Evolutionary conservation across 768 basidiomycete species (phyloP), one percentile per base, ranked within the genome.

Genomic region (Termitomyces sp.): DNA sequence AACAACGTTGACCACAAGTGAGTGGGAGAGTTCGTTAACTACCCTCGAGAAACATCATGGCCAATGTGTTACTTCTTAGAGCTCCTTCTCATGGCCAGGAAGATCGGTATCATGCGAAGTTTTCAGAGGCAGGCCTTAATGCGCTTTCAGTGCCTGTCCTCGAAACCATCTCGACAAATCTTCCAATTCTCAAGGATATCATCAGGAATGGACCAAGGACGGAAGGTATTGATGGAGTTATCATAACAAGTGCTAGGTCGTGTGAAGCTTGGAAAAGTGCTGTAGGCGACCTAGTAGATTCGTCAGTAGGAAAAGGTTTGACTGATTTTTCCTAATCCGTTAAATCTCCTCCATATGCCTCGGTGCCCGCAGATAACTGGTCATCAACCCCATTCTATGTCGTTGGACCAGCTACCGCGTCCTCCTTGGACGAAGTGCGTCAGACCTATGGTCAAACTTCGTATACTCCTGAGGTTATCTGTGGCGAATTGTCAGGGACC

Each of bases 221-320:
- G 12, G 59, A 67, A 20, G 62, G 59, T 20, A 72, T 80, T 57
- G 69, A 68, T 7, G 92, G 87, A 5, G 86, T 92, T 6, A 79
- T 94, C 47, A 65, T 94, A 22, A 96, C 93, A 3, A 93, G 91
- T 64, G 85, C 82, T 31, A 76, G 94, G 27, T 83, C 87, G 0
- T 85, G 85, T 59, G 88, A 92, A 48, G 89, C 88, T 0, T 91
- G 89, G 83, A 73, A 68, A 39, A 66, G 65, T 5, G 85, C 78
- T 31, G 69, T 80, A 53, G 57, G 68, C 42, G 53, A 66, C n/a
- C n/a, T 58, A 24, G 53, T 26, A 52, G 27, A 27, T 14, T 43
- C 50, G 18, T 26, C 59, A 2, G 22, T 43, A 24, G 47, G 32
- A 20, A 46, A 57, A 61, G 59, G 62, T 47, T 63, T 51, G 53